Percentiles rank a stretch among this genome's conserved stretches.
Conservation (phyloP, 2,329 filamentous ascomycete species). For the Colletotrichum tamarilloi region DNA sequence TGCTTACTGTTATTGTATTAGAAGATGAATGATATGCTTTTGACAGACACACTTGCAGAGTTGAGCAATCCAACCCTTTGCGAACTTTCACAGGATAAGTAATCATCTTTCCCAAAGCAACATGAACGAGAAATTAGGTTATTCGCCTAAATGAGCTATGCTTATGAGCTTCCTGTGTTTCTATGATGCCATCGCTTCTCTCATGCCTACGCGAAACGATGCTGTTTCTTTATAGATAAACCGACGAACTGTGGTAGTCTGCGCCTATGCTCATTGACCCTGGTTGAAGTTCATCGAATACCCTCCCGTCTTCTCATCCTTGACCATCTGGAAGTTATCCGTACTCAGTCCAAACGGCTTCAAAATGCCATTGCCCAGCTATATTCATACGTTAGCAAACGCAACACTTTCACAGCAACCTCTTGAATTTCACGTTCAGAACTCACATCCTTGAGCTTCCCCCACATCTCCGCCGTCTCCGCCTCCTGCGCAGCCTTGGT, state of each 20-base stretch:
- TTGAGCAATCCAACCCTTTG: no score
- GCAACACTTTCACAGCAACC: no score
- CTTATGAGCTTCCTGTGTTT: no score
- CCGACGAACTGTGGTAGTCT: no score
- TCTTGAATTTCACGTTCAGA: neutral
- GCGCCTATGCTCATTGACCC: slow-evolving; percentile 11
- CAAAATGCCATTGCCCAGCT: slow-evolving; percentile 89
- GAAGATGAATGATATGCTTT: neutral
- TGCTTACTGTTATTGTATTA: neutral
- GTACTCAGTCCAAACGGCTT: slow-evolving; percentile 95
- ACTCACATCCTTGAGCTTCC: slow-evolving; percentile 84
- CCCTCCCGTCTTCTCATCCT: slow-evolving; percentile 88
- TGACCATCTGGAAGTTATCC: slow-evolving; percentile 92
- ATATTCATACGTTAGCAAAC: slow-evolving; percentile 23
- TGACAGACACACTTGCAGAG: neutral
- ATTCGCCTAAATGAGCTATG: no score
- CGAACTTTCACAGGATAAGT: no score
- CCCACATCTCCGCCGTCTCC: slow-evolving; percentile 98
- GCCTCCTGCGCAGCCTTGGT: slow-evolving; percentile 84
- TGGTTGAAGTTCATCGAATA: slow-evolving; percentile 92
- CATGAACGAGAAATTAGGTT: no score
- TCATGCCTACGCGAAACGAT: no score
- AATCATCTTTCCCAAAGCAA: no score
- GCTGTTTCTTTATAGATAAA: no score
- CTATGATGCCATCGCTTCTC: no score